These are phyloP conservation scores for Solanum pimpinellifolium DNA, from an alignment of 257 asterid species.

Conservation along the genomic window DNA sequence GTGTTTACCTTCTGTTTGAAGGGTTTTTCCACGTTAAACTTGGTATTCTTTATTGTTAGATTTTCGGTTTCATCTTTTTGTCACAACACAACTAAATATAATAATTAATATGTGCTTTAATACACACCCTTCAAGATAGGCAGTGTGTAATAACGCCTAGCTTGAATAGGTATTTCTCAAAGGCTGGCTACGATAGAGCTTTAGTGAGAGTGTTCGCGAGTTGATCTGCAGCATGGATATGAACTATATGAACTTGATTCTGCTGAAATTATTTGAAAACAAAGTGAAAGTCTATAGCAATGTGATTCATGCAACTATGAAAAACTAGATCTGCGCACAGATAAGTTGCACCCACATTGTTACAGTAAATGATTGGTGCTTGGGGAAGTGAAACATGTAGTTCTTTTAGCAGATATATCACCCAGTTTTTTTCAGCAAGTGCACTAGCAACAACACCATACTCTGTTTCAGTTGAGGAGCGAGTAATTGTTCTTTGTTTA, in stretches of 20 bases:
- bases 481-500: neutral
- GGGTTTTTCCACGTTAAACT: too few species aligned
- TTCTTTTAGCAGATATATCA: neutral
- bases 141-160: neutral
- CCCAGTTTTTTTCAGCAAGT: neutral
- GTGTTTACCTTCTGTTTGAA: too few species aligned
- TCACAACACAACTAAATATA: too few species aligned
- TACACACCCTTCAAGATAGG: neutral
- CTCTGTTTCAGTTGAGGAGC: neutral
- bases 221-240: too few species aligned
- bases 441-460: neutral
- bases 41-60: too few species aligned
- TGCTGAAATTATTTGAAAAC: too few species aligned
- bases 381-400: neutral
- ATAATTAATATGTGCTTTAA: neutral
- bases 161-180: neutral
- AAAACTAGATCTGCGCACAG: neutral
- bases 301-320: neutral
- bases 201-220: neutral
- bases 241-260: neutral
- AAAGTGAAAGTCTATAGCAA: neutral
- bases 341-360: neutral
- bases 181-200: neutral
- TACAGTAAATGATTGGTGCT: neutral
- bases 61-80: too few species aligned